A percentile compares a stretch with the other conserved stretches of the same genome.
Conservation (phyloP, 371 early-diverging fungal species). For the Circinella minor region DNA sequence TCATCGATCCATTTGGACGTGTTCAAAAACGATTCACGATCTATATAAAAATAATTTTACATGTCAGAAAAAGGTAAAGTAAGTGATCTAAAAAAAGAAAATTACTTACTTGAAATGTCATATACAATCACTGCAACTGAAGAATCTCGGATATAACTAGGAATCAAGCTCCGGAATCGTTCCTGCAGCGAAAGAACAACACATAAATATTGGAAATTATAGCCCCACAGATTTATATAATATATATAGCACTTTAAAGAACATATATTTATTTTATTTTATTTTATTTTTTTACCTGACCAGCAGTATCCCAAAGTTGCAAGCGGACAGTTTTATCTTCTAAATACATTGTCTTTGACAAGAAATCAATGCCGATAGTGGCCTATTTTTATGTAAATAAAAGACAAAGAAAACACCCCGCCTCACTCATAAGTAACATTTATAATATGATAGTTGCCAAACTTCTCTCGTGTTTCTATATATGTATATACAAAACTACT, state of each 20-base stretch:
- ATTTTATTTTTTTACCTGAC: slow-evolving; percentile 87
- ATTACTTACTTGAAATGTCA: slow-evolving; percentile 87
- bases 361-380: slow-evolving; percentile 99
- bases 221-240: slow-evolving; percentile 25
- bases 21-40: slow-evolving; percentile 90
- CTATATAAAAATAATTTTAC: slow-evolving; percentile 37
- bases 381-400: slow-evolving; percentile 64
- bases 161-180: slow-evolving; percentile 96
- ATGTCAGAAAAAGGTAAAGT: not conserved
- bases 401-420: too few relatives aligned
- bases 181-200: slow-evolving; percentile 60
- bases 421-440: too few relatives aligned
- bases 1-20: slow-evolving; percentile 99
- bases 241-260: too few relatives aligned
- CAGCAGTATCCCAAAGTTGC: slow-evolving; percentile 99
- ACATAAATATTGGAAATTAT: not conserved
- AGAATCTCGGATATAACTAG: slow-evolving; percentile 98
- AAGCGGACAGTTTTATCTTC: slow-evolving; percentile 96
- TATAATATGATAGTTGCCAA: too few relatives aligned
- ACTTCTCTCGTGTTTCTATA: too few relatives aligned
- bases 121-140: slow-evolving; percentile 98
- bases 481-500: too few relatives aligned
- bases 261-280: not conserved
- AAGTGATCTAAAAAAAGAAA: not conserved
- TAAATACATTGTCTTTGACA: slow-evolving; percentile 98